Percentiles rank a stretch among this genome's conserved stretches.
phyloP scores from a whole-genome alignment of 371 early-diverging fungal species.

The Rhizopus delemar region DNA sequence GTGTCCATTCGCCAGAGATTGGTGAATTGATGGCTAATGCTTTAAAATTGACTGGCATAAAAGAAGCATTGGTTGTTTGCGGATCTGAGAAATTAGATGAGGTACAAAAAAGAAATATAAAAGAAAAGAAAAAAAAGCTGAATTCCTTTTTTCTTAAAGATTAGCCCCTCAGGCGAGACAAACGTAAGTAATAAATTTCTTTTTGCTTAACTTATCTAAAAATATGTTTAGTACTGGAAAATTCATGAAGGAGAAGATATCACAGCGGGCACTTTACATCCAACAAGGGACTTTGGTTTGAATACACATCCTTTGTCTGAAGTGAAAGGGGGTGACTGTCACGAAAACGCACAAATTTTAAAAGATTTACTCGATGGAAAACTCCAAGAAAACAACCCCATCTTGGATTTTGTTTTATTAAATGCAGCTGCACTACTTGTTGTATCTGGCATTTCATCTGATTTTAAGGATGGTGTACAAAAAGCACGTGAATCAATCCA shows the following conservation, averaged over 20 bases:
- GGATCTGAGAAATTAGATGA: conserved; percentile 83
- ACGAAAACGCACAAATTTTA: conserved; percentile 75
- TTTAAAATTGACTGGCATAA: conserved; percentile 71
- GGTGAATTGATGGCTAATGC: conserved; percentile 87
- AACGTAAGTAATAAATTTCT: conserved; percentile 45
- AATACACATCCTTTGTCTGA: conserved; percentile 66
- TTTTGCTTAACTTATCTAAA: not conserved
- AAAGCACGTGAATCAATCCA: conserved; percentile 76
- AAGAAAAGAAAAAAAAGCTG: not conserved
- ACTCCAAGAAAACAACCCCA: conserved; percentile 62
- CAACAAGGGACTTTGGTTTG: conserved; percentile 85
- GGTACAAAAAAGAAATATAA: conserved; percentile 28
- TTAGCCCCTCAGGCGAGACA: conserved; percentile 78
- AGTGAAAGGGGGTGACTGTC: conserved; percentile 80
- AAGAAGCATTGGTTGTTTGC: conserved; percentile 85
- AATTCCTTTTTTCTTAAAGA: conserved; percentile 33
- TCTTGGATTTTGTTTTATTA: conserved; percentile 89
- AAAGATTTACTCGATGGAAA: conserved; percentile 63
- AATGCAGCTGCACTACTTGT: conserved; percentile 87
- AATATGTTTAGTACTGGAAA: conserved; percentile 65
- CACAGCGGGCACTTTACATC: conserved; percentile 66
- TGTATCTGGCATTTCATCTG: conserved; percentile 74
- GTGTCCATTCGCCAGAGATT: conserved; percentile 79
- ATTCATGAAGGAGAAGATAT: conserved; percentile 62
- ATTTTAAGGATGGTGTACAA: conserved; percentile 77